Conservation (phyloP, 73 alveolate species). For the Stentor roeselii region DNA sequence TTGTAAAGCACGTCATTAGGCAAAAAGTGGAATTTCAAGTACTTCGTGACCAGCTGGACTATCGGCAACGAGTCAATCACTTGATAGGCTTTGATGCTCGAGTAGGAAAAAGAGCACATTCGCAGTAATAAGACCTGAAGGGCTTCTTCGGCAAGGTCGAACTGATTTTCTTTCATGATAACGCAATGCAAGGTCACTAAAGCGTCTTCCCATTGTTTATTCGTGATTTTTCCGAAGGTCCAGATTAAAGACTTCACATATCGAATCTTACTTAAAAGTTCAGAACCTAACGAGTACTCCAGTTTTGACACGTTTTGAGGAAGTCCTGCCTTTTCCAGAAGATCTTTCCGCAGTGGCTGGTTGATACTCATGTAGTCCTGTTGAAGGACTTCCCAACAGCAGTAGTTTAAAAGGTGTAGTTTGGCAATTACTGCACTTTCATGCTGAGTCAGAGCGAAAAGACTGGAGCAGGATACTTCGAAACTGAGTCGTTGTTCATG, state of each 20-base stretch:
- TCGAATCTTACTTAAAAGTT: background rate
- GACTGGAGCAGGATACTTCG: conserved; percentile 5
- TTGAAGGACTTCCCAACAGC: background rate
- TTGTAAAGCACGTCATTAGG: background rate
- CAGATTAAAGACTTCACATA: background rate
- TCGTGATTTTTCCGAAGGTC: background rate
- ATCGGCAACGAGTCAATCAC: conserved; percentile 6
- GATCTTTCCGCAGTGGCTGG: background rate
- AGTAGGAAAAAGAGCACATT: background rate
- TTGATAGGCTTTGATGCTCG: background rate
- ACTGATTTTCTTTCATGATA: background rate
- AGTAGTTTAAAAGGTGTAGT: conserved; percentile 16
- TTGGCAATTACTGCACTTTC: background rate
- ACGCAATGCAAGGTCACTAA: background rate
- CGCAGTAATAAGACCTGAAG: background rate
- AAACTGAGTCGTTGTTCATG: conserved; percentile 13
- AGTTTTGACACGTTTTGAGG: background rate
- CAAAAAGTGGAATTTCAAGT: conserved; percentile 1
- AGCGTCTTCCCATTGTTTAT: conserved; percentile 20
- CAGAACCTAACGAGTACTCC: background rate
- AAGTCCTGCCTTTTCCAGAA: background rate
- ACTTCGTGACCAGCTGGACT: background rate
- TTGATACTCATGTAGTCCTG: background rate
- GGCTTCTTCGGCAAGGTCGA: background rate
- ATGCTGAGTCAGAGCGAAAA: background rate